phyloP scores from a whole-genome alignment of 2,329 filamentous ascomycete genomes.

The Phyllosticta citrichinensis region DNA sequence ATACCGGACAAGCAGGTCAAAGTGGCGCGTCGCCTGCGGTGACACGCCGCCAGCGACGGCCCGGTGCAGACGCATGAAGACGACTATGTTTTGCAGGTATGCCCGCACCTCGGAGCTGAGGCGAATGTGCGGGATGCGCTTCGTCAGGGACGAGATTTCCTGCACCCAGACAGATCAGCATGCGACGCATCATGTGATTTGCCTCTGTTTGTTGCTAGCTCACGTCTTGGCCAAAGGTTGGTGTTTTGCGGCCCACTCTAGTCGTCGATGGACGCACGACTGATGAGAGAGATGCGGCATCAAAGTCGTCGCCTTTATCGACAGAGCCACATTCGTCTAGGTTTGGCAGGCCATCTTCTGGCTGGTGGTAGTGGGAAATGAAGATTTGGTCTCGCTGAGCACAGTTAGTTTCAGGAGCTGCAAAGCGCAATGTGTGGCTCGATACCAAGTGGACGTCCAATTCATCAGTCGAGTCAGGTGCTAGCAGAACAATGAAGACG shows the following conservation, averaged over 20 bases:
- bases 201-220: conserved; percentile 7
- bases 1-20: conserved; percentile 56
- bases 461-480: conserved; percentile 22
- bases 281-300: conserved; percentile 26
- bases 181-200: not conserved
- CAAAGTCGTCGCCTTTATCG: conserved; percentile 19
- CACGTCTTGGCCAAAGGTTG: conserved; percentile 38
- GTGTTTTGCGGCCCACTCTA: conserved; percentile 14
- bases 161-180: conserved; percentile 11
- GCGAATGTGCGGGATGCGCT: conserved; percentile 48
- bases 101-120: conserved; percentile 68
- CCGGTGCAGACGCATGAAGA: conserved; percentile 80
- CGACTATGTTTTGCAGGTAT: conserved; percentile 79
- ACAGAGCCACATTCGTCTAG: conserved; percentile 48
- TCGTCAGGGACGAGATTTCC: conserved; percentile 50
- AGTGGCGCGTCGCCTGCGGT: conserved; percentile 67
- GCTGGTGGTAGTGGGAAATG: conserved; percentile 75
- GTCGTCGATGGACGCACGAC: conserved; percentile 25
- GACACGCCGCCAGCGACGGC: conserved; percentile 72
- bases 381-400: conserved; percentile 70
- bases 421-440: not conserved
- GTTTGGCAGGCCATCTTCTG: conserved; percentile 62
- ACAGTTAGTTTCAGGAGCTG: conserved; percentile 29
- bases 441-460: conserved; percentile 34
- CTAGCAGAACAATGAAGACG: conserved; percentile 67